Base-by-base conservation (phyloP, 768 basidiomycete species). In the Tephrocybe sp. region DNA sequence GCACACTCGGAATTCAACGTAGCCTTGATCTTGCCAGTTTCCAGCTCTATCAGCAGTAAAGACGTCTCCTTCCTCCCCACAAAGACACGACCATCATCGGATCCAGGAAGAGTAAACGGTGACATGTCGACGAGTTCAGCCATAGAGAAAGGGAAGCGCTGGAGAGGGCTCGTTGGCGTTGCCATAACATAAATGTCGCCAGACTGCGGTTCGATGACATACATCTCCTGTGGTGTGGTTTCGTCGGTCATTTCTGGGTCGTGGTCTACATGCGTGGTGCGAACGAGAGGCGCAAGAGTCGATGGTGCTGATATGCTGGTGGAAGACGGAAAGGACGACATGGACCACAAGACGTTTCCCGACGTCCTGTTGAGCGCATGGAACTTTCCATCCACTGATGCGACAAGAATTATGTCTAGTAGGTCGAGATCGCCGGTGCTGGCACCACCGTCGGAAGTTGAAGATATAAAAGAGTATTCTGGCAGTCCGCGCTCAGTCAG, bases 171-270 rank as follows among this genome's bases (percentile, higher is more conserved):
- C 12, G 75, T 75, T 1, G 84, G 83, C 0, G 81, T 78, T 5
- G 83, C 69, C 71, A 91, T 84, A 52, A 97, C 83, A 65, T 89
- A 98, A 56, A 98, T 90, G 60, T 92, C 88, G 6, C 95, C 95
- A 4, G 89, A 86, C 72, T 94, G 89, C 0, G 95, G 95, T 61
- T 97, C 95, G 45, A 97, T 89, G 52, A 97, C 86, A 68, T 95
- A 98, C 37, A 87, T 79, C 64, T 92, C 91, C 58, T 82, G 79
- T 22, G 70, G 65, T 1, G 66, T 61, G 47, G 70, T 63, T 54
- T 85, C 84, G 52, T 77, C 76, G 10, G 67, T 74, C 38, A 77
- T 57, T 56, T 86, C 83, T 6, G 77, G 72, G 61, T 86, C 81
- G 39, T 73, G 61, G 37, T 82, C 69, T 10, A 76, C 64, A 57